Percentiles rank a stretch among this genome's conserved stretches.
phyloP scores from a whole-genome alignment of 2,329 filamentous ascomycete species.

The Thielaviopsis populi region DNA sequence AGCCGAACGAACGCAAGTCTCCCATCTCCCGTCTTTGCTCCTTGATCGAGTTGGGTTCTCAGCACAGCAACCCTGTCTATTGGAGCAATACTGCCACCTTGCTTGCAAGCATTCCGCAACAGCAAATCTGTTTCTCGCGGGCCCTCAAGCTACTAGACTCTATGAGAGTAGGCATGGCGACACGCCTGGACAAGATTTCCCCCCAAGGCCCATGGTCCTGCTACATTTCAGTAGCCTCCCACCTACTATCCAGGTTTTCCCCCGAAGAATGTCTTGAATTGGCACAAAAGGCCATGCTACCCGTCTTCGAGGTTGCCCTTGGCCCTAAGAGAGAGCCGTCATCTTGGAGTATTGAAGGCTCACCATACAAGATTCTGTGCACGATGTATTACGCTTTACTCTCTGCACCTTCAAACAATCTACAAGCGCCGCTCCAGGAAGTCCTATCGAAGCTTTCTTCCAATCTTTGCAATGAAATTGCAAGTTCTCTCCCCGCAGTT shows the following conservation, averaged over 20 bases:
- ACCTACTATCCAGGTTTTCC: conserved; percentile 34
- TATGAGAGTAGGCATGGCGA: conserved; percentile 54
- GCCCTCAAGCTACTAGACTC: conserved; percentile 49
- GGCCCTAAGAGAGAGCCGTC: conserved; percentile 30
- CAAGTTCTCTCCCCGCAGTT: conserved; percentile 64
- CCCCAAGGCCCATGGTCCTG: conserved; percentile 60
- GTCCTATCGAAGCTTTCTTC: conserved; percentile 28
- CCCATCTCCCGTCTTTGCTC: conserved; percentile 44
- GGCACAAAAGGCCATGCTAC: conserved; percentile 36
- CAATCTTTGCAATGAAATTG: conserved; percentile 49
- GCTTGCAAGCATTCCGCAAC: conserved; percentile 41
- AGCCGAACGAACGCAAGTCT: conserved; percentile 34
- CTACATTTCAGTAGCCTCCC: conserved; percentile 51
- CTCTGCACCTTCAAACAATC: neutral
- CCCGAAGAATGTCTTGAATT: conserved; percentile 33
- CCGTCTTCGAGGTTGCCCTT: conserved; percentile 41
- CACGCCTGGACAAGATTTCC: conserved; percentile 56
- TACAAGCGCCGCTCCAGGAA: conserved; percentile 18
- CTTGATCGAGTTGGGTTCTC: conserved; percentile 72
- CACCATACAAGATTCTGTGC: conserved; percentile 13
- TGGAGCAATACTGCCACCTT: conserved; percentile 57
- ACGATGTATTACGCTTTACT: conserved; percentile 9
- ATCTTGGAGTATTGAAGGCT: conserved; percentile 20
- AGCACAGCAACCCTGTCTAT: conserved; percentile 54
- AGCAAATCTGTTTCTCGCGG: conserved; percentile 31